Evolutionary conservation across 768 basidiomycete species (phyloP).

Genomic region (Porphyrellus cyaneotinctus): DNA sequence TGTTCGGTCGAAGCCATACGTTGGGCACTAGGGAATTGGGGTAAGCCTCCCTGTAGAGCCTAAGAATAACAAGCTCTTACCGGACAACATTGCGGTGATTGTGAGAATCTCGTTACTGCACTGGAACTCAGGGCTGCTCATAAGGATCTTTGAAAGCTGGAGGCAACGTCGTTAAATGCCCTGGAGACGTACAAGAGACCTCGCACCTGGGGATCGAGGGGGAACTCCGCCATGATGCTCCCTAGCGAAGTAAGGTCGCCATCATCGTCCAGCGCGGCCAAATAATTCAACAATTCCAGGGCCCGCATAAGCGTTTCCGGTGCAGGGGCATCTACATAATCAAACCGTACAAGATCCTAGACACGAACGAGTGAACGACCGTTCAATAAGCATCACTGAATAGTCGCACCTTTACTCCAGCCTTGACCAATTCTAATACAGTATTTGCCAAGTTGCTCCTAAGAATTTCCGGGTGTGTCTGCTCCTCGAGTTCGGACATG

Average conservation of each 20-base stretch:
- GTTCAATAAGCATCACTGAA: neutral
- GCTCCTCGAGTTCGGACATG: conserved; percentile 92
- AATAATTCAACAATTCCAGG: conserved; percentile 87
- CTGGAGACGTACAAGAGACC: neutral
- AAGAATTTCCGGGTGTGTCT: conserved; percentile 95
- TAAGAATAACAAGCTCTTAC: conserved; percentile 37
- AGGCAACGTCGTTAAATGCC: neutral
- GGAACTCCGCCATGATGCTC: conserved; percentile 94
- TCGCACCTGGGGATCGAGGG: conserved; percentile 90
- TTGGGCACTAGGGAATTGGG: conserved; percentile 57
- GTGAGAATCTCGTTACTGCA: conserved; percentile 96
- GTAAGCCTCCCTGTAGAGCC: neutral
- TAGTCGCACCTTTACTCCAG: conserved; percentile 72
- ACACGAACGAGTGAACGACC: neutral
- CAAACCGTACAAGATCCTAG: conserved; percentile 78
- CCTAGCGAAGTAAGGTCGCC: conserved; percentile 87
- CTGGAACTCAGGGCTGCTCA: conserved; percentile 89
- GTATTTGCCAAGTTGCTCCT: conserved; percentile 91
- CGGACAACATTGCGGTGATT: conserved; percentile 94
- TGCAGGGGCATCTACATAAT: conserved; percentile 90
- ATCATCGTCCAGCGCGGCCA: conserved; percentile 91
- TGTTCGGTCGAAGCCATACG: conserved; percentile 90
- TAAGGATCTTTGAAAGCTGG: conserved; percentile 85
- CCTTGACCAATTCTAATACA: conserved; percentile 89
- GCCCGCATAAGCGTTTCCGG: conserved; percentile 98